Evolutionary conservation across 2,329 filamentous ascomycete species (phyloP).

Genomic region (Fusarium sp.): DNA sequence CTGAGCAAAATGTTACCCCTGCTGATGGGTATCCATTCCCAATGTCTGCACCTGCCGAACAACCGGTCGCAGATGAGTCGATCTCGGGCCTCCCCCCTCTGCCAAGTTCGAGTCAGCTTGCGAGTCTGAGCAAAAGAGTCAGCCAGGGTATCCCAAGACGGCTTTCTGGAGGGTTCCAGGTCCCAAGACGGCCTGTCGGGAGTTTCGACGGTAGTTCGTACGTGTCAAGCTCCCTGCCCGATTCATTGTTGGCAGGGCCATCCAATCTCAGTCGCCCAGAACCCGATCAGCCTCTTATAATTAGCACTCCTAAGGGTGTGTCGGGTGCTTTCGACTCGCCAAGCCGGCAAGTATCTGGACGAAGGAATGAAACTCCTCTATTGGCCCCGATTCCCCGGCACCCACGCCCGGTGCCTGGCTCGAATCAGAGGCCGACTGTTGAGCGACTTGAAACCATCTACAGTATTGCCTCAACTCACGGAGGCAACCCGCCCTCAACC

Average conservation of each 20-base stretch:
- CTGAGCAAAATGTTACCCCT: slow-evolving; percentile 32
- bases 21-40: slow-evolving; percentile 56
- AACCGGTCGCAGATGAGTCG: slow-evolving; percentile 48
- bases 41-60: slow-evolving; percentile 49
- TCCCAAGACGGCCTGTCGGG: slow-evolving; percentile 56
- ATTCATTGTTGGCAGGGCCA: slow-evolving; percentile 33
- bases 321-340: slow-evolving; percentile 64
- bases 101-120: slow-evolving; percentile 55
- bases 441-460: slow-evolving; percentile 68
- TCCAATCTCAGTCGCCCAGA: slow-evolving; percentile 30
- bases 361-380: slow-evolving; percentile 58
- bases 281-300: slow-evolving; percentile 67
- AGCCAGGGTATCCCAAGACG: slow-evolving; percentile 55
- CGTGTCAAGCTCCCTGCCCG: slow-evolving; percentile 32
- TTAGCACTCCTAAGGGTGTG: slow-evolving; percentile 69
- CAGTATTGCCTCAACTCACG: slow-evolving; percentile 48
- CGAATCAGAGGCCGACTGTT: slow-evolving; percentile 58
- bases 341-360: slow-evolving; percentile 48
- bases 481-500: slow-evolving; percentile 19
- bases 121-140: slow-evolving; percentile 53
- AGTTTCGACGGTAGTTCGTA: slow-evolving; percentile 46
- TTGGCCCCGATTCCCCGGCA: slow-evolving; percentile 66
- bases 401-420: slow-evolving; percentile 54
- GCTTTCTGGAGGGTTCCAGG: slow-evolving; percentile 57
- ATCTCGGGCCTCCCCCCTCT: slow-evolving; percentile 53